A percentile compares a stretch with the other conserved stretches of the same genome.
phyloP scores from a whole-genome alignment of 208 protist species.

The Kentomonas sorsogonicus region DNA sequence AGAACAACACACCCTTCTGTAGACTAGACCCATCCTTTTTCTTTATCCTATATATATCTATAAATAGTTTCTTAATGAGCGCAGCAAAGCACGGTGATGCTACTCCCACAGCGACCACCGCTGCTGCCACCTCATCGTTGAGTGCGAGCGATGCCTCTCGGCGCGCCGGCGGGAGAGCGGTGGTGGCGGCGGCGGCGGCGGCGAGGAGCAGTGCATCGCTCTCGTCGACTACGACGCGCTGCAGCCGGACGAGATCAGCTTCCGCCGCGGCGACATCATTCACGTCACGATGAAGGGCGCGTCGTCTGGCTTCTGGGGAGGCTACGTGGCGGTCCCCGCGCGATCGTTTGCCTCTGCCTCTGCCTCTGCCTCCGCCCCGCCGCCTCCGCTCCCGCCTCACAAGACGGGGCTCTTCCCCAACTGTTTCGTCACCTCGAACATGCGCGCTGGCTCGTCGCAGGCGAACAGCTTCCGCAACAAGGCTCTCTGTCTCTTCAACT shows the following conservation, averaged over 20 bases:
- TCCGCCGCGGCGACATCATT: constrained; percentile 78
- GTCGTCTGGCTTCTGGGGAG: constrained; percentile 83
- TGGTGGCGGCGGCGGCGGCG: too few species aligned
- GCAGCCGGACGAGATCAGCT: constrained; percentile 71
- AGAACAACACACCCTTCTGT: neutral
- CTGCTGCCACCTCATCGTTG: too few species aligned
- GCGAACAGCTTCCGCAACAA: constrained; percentile 33
- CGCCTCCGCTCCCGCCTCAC: neutral
- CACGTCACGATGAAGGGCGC: constrained; percentile 67
- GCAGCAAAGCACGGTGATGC: neutral
- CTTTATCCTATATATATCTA: constrained; percentile 10
- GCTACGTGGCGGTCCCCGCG: constrained; percentile 37
- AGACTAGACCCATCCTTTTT: neutral
- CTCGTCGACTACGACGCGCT: constrained; percentile 70
- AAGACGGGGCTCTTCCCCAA: constrained; percentile 42
- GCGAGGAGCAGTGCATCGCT: constrained; percentile 66
- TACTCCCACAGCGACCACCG: too few species aligned
- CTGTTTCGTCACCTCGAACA: constrained; percentile 58
- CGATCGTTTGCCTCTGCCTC: neutral
- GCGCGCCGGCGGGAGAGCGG: too few species aligned
- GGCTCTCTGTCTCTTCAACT: constrained; percentile 58
- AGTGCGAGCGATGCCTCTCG: too few species aligned
- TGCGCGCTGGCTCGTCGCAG: constrained; percentile 13
- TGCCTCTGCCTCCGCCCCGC: neutral
- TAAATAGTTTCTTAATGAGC: neutral